phyloP scores from a whole-genome alignment of 1,284 basidiomycete species.

The Leucoagaricus sp. region DNA sequence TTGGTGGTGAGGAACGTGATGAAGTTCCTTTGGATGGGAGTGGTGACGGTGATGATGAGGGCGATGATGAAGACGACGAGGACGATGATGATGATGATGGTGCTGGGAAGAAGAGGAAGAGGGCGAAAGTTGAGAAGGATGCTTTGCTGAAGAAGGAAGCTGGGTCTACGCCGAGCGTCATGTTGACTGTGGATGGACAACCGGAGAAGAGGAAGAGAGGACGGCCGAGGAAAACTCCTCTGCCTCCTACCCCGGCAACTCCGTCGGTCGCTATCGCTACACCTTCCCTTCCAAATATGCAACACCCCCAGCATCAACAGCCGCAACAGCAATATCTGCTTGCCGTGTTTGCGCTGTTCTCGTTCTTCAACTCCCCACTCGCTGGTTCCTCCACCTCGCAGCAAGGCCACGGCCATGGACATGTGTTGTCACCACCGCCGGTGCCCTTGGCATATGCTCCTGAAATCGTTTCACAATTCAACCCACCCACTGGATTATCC shows the following conservation, averaged over 20 bases:
- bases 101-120: constrained; percentile 55
- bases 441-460: constrained; percentile 30
- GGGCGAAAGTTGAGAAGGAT: constrained; percentile 45
- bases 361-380: constrained; percentile 73
- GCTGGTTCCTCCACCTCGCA: constrained; percentile 41
- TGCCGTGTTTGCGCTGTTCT: constrained; percentile 75
- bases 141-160: constrained; percentile 34
- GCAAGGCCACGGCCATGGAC: constrained; percentile 28
- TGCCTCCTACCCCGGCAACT: constrained; percentile 17
- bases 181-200: constrained; percentile 26
- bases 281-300: neutral
- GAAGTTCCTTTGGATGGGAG: constrained; percentile 61
- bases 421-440: constrained; percentile 31
- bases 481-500: constrained; percentile 14
- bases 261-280: neutral
- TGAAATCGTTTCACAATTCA: constrained; percentile 29
- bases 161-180: constrained; percentile 28
- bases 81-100: constrained; percentile 24
- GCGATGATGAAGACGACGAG: constrained; percentile 54
- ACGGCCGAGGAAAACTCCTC: constrained; percentile 49
- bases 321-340: constrained; percentile 64
- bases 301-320: constrained; percentile 16
- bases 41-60: constrained; percentile 50
- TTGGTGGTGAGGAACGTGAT: constrained; percentile 75
- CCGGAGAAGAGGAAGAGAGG: constrained; percentile 83